Base-by-base conservation (phyloP, 495 filamentous ascomycete genomes). In the Cryomyces minteri region DNA sequence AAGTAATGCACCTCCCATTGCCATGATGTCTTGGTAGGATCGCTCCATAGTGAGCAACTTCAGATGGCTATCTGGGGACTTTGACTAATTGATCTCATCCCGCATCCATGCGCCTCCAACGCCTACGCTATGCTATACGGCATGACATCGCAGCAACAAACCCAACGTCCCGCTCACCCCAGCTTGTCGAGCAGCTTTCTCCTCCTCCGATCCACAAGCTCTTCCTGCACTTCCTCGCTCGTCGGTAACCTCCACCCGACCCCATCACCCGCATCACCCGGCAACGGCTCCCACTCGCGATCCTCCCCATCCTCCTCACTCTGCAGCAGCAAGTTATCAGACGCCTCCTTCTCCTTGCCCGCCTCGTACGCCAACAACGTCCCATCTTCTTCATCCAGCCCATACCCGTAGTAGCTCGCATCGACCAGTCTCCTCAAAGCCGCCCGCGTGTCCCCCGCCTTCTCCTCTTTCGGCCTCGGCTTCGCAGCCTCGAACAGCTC, bases 401-500 rank as follows among this genome's bases (percentile, higher is more conserved):
- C 84, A 61, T 93, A 98, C 32, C 90, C 90, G 57, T 94, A 98
- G 55, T 98, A 98, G 41, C 78, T 80, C 14, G 92, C 92, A 70
- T 98, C 85, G 4, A 96, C 87, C 51, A 79, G 73, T 65, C 71
- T 78, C 48, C 85, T 70, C 62, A 96, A 62, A 55, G 94, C 86
- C 38, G 67, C 66, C 39, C 74, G 68, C 40, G 63, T 61, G 48
- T 74, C 84, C 55, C 73, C 58, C 7, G 72, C 72, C 46, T 71
- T 79, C 48, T 71, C 55, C 31, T 59, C 52, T 31, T 51, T 69
- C 51, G 73, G 70, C 11, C 70, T 68, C n/a, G 79, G 59, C 5
- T 70, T 66, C 14, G 81, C 76, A 4, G 79, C 77, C 58, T 96
- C 90, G 58, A 98, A 94, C 64, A 98, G 69, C 65, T 98, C 90